Conservation (phyloP, 169 alveolate species). For the Babesia microti region DNA sequence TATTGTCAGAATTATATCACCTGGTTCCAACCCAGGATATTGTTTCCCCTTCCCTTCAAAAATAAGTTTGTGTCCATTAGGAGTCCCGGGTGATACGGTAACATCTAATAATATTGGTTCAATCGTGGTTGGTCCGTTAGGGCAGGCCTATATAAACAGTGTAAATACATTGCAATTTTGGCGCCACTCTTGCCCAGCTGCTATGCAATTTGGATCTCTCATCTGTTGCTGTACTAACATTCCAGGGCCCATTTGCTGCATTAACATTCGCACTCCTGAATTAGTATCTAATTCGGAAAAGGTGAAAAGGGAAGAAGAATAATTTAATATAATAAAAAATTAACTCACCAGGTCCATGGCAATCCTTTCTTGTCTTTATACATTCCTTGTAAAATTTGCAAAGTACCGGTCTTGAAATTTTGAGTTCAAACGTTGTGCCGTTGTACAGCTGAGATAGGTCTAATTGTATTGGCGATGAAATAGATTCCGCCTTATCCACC, state of each 20-base stretch:
- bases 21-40: constrained; percentile 59
- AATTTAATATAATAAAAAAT: too few species aligned
- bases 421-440: constrained; percentile 55
- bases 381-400: constrained; percentile 68
- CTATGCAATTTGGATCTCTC: constrained; percentile 66
- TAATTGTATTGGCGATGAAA: constrained; percentile 47
- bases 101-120: constrained; percentile 25
- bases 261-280: constrained; percentile 56
- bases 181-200: constrained; percentile 68
- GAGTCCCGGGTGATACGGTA: constrained; percentile 34
- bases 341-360: constrained; percentile 65
- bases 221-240: constrained; percentile 70
- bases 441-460: constrained; percentile 59
- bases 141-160: constrained; percentile 38
- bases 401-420: constrained; percentile 45
- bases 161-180: constrained; percentile 42
- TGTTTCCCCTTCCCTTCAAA: constrained; percentile 71
- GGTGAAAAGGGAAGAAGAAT: too few species aligned
- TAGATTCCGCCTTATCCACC: constrained; percentile 58
- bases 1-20: constrained; percentile 58
- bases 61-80: constrained; percentile 57
- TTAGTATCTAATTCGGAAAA: too few species aligned
- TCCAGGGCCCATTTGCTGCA: constrained; percentile 72
- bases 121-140: constrained; percentile 50
- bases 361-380: constrained; percentile 54